Base-by-base conservation (phyloP, 202 grass and related monocot genomes). In the Bolboschoenoplectus hybrid region DNA sequence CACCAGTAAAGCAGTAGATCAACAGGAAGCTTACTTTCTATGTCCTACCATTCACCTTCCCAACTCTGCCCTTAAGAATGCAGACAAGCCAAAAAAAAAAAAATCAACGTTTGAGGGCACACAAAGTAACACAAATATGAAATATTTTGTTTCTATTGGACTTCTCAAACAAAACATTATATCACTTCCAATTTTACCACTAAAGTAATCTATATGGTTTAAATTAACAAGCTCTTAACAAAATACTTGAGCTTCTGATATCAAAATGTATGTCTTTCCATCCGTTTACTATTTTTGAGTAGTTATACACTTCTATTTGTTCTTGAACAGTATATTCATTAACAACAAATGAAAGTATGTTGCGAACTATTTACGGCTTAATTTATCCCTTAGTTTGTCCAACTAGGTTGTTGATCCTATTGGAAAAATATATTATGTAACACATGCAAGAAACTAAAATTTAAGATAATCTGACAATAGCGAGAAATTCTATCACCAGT, bases 201-300 rank as follows among this genome's bases (percentile, higher is more conserved):
- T 35, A 35, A 75, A 68, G 51, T 35, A 35, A 75, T 35, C 26
- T 53, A 51, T 16, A 43, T 6, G 5, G 49, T 75, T 74, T 19
- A 9, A 71, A 71, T 71, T 39, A 71, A 71, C 12, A 71, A 45
- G 6, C 40, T 17, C 38, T 53, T 2, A 53, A 53, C 13, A 5
- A 43, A 76, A 53, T 76, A 76, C 2, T 16, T 55, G 4, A 75
- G 72, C 46, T 53, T 76, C 66, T 53, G 2, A 76, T 76, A 76
- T 52, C 5, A 53, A 76, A 76, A 76, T 53, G 26, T 34, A 52
- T 76, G 26, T 4, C 72, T 76, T 76, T 52, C 32, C 6, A 36
- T 76, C 36, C 3, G 26, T 35, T 20, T 0, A 16, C 4, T 35
- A 43, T 55, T 53, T 51, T 76, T 36, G 5, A 53, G 26, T 76